Base-by-base conservation (phyloP, 2,329 filamentous ascomycete genomes). In the Colletotrichum tamarilloi region DNA sequence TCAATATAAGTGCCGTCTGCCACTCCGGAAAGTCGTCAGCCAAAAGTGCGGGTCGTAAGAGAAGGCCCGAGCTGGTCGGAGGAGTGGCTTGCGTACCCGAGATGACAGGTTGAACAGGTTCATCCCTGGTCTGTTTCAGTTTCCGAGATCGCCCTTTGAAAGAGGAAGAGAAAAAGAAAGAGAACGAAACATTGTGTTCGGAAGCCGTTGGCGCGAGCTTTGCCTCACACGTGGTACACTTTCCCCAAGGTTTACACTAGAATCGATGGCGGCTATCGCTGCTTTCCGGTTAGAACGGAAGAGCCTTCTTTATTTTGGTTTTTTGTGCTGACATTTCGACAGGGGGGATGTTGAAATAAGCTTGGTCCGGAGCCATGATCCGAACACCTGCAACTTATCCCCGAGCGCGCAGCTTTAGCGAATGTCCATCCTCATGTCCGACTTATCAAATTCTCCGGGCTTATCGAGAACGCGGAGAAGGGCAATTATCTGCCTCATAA, bases 261-360 rank as follows among this genome's bases (percentile, higher is more conserved):
- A 12, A 5, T 32, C 14, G 19, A 9, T n/a, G n/a, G 19, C n/a
- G 26, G 11, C 19, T 53, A 22, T 52, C 22, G 60, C 7, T 32
- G 7, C 11, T 52, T 52, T 28, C n/a, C 28, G 42, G 35, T n/a
- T 53, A 63, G 60, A 11, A 12, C 46, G 49, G n/a, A 63, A n/a
- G 42, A 35, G 19, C 42, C 16, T 46, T 38, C 12, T 38, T 16
- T 38, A 16, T 14, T 46, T 46, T 46, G 42, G 16, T 46, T 46
- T 46, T 46, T 46, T 6, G 42, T 19, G 42, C 42, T 46, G 42
- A 46, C 42, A n/a, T 19, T 19, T n/a, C 8, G 42, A 46, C 42
- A n/a, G 42, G 32, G 24, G 30, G n/a, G 28, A 63, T 53, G 28
- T 63, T 26, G 60, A 63, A 35, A 63, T 63, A 53, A 63, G 46